phyloP scores from a whole-genome alignment of 2,329 filamentous ascomycete genomes.

The Botrytis aclada region DNA sequence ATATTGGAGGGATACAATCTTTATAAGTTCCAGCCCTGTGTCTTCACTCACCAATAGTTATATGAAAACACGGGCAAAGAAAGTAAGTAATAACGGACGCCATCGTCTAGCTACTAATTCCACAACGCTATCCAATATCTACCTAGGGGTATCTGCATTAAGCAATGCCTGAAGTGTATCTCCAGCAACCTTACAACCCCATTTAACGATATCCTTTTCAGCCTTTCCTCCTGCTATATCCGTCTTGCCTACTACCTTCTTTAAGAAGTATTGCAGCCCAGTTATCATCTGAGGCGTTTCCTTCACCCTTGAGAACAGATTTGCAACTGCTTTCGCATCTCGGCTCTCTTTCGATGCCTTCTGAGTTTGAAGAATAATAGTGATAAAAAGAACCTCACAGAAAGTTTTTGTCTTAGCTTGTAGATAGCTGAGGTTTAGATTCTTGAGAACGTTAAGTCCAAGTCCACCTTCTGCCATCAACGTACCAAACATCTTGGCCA shows the following conservation, averaged over 20 bases:
- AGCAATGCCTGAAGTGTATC: constrained; percentile 33
- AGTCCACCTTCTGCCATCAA: constrained; percentile 60
- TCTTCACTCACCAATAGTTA: neutral
- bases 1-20: neutral
- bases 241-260: constrained; percentile 69
- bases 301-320: constrained; percentile 63
- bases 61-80: neutral
- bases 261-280: constrained; percentile 76
- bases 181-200: constrained; percentile 46
- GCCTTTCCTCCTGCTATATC: constrained; percentile 50
- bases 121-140: neutral
- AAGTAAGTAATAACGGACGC: neutral
- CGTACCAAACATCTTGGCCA: constrained; percentile 63
- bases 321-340: constrained; percentile 58
- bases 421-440: constrained; percentile 74
- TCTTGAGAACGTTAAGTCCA: constrained; percentile 59
- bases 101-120: neutral
- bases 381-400: constrained; percentile 76
- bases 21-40: neutral
- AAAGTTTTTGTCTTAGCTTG: constrained; percentile 75
- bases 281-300: constrained; percentile 66
- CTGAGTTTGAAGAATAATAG: constrained; percentile 66
- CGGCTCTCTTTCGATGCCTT: constrained; percentile 46
- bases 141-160: constrained; percentile 13
- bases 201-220: constrained; percentile 48